A percentile compares a stretch with the other conserved stretches of the same genome.
These are phyloP conservation scores for Carpinus fangiana DNA, from an alignment of 306 rosid species.

Conservation along the genomic window DNA sequence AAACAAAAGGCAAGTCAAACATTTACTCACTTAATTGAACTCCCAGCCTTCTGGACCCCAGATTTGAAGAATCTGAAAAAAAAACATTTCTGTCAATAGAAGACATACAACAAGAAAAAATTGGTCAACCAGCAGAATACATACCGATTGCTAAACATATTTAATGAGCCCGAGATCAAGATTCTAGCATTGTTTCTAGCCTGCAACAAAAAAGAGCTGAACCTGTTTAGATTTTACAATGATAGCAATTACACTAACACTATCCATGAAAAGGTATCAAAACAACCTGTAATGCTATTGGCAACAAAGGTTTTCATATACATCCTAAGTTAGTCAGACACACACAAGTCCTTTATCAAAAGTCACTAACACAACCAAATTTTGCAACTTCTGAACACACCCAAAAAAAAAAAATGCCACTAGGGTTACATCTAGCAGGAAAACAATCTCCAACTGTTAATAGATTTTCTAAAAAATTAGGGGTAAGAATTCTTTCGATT, in stretches of 20 bases:
- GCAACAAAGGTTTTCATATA: neutral
- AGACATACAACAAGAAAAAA: slow-evolving; percentile 16
- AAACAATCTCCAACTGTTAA: neutral
- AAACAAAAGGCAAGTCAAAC: slow-evolving; percentile 9
- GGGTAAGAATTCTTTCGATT: neutral
- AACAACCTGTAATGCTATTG: slow-evolving; percentile 14
- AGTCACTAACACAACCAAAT: neutral
- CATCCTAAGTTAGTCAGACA: neutral
- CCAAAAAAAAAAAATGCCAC: neutral
- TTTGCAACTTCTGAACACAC: neutral
- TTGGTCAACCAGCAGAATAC: slow-evolving; percentile 20
- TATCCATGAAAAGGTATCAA: slow-evolving; percentile 15
- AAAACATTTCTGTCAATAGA: slow-evolving; percentile 20
- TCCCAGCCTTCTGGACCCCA: slow-evolving; percentile 84
- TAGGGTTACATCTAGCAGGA: neutral
- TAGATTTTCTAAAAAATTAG: neutral
- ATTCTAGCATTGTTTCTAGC: slow-evolving; percentile 99
- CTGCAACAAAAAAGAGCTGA: slow-evolving; percentile 38
- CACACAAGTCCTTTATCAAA: neutral
- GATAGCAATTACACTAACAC: slow-evolving; percentile 5
- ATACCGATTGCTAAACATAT: slow-evolving; percentile 83
- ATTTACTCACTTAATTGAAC: slow-evolving; percentile 67
- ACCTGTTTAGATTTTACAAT: neutral
- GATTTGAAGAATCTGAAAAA: slow-evolving; percentile 78
- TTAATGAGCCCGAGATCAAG: slow-evolving; percentile 86